Conservation (phyloP, 345 rosid species). For the Gossypium longicalyx region DNA sequence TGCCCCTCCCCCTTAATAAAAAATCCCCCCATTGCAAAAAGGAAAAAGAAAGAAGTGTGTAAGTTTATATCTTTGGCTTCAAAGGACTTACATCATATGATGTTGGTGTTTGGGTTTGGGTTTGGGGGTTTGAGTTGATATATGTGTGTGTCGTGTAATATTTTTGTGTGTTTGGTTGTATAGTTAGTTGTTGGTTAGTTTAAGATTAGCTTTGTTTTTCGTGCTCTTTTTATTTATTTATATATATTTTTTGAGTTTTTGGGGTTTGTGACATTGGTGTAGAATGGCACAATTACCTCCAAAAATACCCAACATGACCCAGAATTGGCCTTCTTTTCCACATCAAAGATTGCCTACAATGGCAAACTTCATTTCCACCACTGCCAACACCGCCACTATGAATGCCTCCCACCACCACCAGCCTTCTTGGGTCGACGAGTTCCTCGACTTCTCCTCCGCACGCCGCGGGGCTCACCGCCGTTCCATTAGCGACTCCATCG, state of each 20-base stretch:
- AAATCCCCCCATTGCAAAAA: not conserved
- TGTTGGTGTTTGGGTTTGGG: not conserved
- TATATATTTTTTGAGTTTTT: not conserved
- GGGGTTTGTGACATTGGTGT: not conserved
- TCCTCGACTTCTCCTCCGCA: conserved; percentile 70
- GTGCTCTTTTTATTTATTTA: not conserved
- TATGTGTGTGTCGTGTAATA: not conserved
- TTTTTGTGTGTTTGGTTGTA: not conserved
- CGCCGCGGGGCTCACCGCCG: conserved; percentile 78
- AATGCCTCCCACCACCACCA: conserved; percentile 21
- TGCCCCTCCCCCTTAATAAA: not conserved
- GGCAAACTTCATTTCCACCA: conserved; percentile 15
- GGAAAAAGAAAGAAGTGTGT: not conserved
- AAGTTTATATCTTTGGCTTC: not conserved
- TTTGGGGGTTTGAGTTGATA: not conserved
- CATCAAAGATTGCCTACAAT: conserved; percentile 39
- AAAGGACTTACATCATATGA: not conserved
- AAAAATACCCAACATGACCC: conserved; percentile 46
- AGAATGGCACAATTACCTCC: conserved; percentile 63
- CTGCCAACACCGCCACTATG: conserved; percentile 14
- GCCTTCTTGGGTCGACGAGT: conserved; percentile 74
- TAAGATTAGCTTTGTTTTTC: conserved; percentile 5
- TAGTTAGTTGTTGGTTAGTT: conserved; percentile 7
- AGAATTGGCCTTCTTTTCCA: conserved; percentile 52
- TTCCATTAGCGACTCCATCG: conserved; percentile 72